phyloP scores from a whole-genome alignment of 345 rosid genomes.

The Syzygium oleosum region DNA sequence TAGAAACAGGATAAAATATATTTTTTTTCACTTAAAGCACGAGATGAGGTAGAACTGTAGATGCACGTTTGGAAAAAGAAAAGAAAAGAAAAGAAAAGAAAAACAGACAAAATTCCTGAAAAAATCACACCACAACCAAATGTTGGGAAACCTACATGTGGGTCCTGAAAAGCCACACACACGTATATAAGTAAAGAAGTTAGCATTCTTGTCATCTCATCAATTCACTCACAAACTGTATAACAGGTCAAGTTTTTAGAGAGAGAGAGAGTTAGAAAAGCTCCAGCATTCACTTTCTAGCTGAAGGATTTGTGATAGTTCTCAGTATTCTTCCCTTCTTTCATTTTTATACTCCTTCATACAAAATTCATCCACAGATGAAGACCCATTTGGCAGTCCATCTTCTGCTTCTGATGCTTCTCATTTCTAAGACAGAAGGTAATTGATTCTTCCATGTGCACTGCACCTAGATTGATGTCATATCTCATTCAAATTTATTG shows the following conservation, averaged over 20 bases:
- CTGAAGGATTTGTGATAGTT: not conserved
- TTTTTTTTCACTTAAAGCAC: not conserved
- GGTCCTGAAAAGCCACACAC: not conserved
- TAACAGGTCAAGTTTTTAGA: not conserved
- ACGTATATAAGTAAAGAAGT: not conserved
- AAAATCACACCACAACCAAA: not conserved
- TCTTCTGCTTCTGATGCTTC: slow-evolving; percentile 11
- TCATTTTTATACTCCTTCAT: not conserved
- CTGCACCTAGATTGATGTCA: not conserved
- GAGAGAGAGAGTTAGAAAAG: not conserved
- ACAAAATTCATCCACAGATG: not conserved
- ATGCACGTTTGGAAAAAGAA: not conserved
- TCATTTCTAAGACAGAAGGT: slow-evolving; percentile 9
- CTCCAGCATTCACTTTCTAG: not conserved
- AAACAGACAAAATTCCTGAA: not conserved
- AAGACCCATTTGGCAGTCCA: slow-evolving; percentile 1
- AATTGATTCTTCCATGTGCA: not conserved
- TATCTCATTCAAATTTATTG: not conserved
- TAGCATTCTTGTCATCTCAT: not conserved
- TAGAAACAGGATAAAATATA: not conserved
- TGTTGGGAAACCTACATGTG: not conserved
- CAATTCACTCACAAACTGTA: not conserved
- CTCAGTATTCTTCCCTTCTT: not conserved
- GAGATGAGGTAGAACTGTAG: not conserved
- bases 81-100: not conserved